These are phyloP conservation scores for Mortierella polycephala DNA, from an alignment of 371 early-diverging fungal genomes.

Conservation along the genomic window DNA sequence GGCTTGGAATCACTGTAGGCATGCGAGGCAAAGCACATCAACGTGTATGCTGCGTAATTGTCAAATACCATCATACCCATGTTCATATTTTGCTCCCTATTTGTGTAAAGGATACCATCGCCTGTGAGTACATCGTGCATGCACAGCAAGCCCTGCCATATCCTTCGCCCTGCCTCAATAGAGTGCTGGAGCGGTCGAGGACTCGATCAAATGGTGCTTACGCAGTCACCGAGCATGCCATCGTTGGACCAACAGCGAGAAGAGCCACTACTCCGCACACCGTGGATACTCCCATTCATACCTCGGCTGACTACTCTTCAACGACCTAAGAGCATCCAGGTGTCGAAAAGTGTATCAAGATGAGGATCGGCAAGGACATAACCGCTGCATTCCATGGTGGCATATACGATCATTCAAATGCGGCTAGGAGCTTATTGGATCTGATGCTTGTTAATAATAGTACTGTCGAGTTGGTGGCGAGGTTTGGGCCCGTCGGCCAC, in stretches of 20 bases:
- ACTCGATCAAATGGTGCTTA: conserved; percentile 87
- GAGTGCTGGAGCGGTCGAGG: conserved; percentile 82
- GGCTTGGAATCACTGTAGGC: conserved; percentile 94
- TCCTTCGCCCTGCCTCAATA: conserved; percentile 67
- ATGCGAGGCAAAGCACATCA: too few relatives aligned
- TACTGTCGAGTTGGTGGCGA: conserved; percentile 64
- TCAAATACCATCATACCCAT: not conserved
- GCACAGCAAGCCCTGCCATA: conserved; percentile 65
- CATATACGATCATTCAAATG: conserved; percentile 85
- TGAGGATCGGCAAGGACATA: conserved; percentile 86
- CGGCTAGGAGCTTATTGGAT: conserved; percentile 79
- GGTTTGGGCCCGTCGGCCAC: conserved; percentile 49
- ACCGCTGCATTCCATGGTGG: conserved; percentile 90
- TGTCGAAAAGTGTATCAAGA: conserved; percentile 80
- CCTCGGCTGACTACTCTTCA: conserved; percentile 90
- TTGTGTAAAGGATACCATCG: conserved; percentile 73
- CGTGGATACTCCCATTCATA: conserved; percentile 89
- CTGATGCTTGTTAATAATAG: conserved; percentile 75
- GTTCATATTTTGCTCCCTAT: not conserved
- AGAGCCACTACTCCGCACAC: conserved; percentile 88
- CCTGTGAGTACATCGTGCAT: conserved; percentile 82
- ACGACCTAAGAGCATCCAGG: conserved; percentile 93
- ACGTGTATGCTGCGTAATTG: conserved; percentile 19
- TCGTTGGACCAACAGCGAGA: conserved; percentile 89
- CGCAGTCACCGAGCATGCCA: conserved; percentile 91